phyloP scores from a whole-genome alignment of 331 rosid species.

The Erythrophleum ivorense region DNA sequence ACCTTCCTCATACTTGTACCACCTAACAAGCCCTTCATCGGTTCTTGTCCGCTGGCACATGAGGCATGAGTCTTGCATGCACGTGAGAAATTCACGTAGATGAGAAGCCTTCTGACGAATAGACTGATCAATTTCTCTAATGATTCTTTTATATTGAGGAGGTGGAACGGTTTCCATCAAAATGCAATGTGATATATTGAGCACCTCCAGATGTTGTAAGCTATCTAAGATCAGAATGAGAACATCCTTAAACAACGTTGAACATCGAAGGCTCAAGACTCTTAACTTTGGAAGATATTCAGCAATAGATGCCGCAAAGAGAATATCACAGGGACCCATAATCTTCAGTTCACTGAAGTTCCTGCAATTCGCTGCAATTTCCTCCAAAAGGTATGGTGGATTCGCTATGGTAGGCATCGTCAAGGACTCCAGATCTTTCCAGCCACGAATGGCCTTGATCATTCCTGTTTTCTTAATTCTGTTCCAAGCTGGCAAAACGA shows the following conservation, averaged over 20 bases:
- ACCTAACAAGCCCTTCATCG: slow-evolving; percentile 81
- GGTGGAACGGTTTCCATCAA: slow-evolving; percentile 54
- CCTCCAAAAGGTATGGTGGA: slow-evolving; percentile 70
- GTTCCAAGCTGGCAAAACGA: slow-evolving; percentile 89
- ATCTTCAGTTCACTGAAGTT: slow-evolving; percentile 77
- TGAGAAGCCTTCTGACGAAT: slow-evolving; percentile 66
- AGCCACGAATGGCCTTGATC: slow-evolving; percentile 67
- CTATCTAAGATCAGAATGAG: slow-evolving; percentile 60
- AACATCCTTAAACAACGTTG: slow-evolving; percentile 54
- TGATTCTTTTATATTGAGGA: slow-evolving; percentile 45
- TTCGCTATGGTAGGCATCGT: slow-evolving; percentile 79
- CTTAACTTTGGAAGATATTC: slow-evolving; percentile 58
- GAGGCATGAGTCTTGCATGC: slow-evolving; percentile 68
- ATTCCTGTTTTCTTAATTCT: slow-evolving; percentile 79
- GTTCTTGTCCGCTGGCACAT: slow-evolving; percentile 73
- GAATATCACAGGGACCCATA: slow-evolving; percentile 76
- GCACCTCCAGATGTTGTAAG: slow-evolving; percentile 64
- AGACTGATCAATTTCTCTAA: slow-evolving; percentile 54
- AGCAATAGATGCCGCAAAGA: slow-evolving; percentile 58
- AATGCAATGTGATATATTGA: slow-evolving; percentile 76
- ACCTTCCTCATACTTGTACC: slow-evolving; percentile 84
- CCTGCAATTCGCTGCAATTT: slow-evolving; percentile 62
- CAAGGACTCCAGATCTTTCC: slow-evolving; percentile 76
- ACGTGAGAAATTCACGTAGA: slow-evolving; percentile 57
- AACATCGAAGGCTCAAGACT: slow-evolving; percentile 80